Evolutionary conservation across 371 early-diverging fungal genomes (phyloP), one percentile per base, ranked within the genome.

Genomic region (Mycotypha africana): DNA sequence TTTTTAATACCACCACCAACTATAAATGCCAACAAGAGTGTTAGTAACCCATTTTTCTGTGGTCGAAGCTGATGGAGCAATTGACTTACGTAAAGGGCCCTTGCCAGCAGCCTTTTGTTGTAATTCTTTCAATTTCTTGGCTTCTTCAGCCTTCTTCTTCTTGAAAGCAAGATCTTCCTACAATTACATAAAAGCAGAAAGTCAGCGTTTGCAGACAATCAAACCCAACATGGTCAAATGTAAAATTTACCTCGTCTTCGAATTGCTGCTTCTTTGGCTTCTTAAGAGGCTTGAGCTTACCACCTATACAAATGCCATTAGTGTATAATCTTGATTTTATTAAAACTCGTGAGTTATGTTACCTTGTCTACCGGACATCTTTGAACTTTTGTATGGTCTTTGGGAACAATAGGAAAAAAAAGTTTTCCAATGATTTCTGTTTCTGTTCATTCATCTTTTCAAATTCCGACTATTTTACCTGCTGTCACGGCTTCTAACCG

Each of bases 251-350:
- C 30, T 87, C 89, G 52, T 88, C 89, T 17, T 81, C 30, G 4
- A 79, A 56, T 19, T 62, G 56, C 56, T 62, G 65, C 80, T 87
- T 85, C 81, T 88, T 87, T 49, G 83, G 70, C 25, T 77, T 76
- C 81, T 89, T 89, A 49, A 89, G 73, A 49, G 89, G 89, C 82
- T 88, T 88, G 26, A 85, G 70, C 62, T 88, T 88, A 56, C 88
- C 88, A 58, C 85, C 85, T 78, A 28, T 34, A 50, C 14, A 20
- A 36, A n/a, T 38, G 21, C 24, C 37, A 37, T 31, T 19, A 41
- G 10, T 32, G 7, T 25, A 10, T 16, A 4, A 17, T 5, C 3
- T 4, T 37, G 10, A 30, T 20, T 24, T 50, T 32, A 14, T 26
- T 34, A 26, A 3, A 47, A 37, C 24, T 15, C 1, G 6, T 35